phyloP scores from a whole-genome alignment of 768 basidiomycete species.

The Podaxis rugospora region DNA sequence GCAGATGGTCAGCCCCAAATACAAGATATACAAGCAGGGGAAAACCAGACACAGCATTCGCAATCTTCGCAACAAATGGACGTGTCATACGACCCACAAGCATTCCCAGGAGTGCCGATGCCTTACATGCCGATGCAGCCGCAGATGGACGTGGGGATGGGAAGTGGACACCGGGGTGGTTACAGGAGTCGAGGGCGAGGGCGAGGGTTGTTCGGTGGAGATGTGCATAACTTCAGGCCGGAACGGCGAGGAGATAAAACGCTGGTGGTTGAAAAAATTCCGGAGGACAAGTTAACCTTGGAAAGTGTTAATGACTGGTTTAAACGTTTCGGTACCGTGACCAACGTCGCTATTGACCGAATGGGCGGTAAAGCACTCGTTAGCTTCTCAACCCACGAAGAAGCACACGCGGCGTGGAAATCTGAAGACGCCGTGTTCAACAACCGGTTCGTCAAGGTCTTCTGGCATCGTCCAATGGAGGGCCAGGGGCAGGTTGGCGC shows the following conservation, averaged over 20 bases:
- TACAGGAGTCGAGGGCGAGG: constrained; percentile 38
- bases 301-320: constrained; percentile 85
- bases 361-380: constrained; percentile 75
- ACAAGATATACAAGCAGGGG: constrained; percentile 14
- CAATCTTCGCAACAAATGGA: constrained; percentile 7
- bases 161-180: constrained; percentile 23
- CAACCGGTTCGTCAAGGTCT: constrained; percentile 92
- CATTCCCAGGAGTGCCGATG: constrained; percentile 2
- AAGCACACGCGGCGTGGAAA: constrained; percentile 89
- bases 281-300: constrained; percentile 73
- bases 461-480: constrained; percentile 93
- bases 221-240: constrained; percentile 62
- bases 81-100: background rate
- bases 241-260: constrained; percentile 72
- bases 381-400: constrained; percentile 77
- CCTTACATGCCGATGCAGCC: constrained; percentile 19
- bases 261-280: constrained; percentile 93
- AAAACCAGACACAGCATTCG: constrained; percentile 4
- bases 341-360: constrained; percentile 86
- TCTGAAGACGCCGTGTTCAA: constrained; percentile 92
- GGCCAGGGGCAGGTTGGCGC: constrained; percentile 81
- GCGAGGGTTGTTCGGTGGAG: constrained; percentile 55
- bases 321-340: constrained; percentile 87
- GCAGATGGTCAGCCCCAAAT: constrained; percentile 23
- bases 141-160: constrained; percentile 28